phyloP scores from a whole-genome alignment of 768 basidiomycete species.

The Chlorophyllum brunneum region DNA sequence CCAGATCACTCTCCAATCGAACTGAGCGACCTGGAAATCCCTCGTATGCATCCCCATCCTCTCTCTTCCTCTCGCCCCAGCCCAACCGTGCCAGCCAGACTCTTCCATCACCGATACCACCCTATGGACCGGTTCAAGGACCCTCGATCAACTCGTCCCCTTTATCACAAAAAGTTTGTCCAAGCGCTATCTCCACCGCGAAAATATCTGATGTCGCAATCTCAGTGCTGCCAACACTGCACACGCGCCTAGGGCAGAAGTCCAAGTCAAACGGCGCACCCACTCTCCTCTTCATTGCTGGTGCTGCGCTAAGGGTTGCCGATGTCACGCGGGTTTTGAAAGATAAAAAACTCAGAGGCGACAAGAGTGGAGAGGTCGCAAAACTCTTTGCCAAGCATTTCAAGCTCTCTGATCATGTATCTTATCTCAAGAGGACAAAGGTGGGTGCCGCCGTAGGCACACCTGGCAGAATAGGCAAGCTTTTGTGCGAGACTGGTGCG shows the following conservation, averaged over 20 bases:
- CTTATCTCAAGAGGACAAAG: conserved; percentile 80
- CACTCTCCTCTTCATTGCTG: conserved; percentile 78
- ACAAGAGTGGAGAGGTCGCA: conserved; percentile 87
- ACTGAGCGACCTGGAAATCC: conserved; percentile 73
- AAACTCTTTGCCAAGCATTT: conserved; percentile 96
- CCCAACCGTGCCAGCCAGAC: conserved; percentile 45
- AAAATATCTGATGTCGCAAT: not conserved
- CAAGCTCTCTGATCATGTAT: conserved; percentile 83
- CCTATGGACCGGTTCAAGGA: conserved; percentile 66
- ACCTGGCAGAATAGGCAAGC: conserved; percentile 84
- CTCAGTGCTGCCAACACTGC: conserved; percentile 63
- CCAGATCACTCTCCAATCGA: conserved; percentile 72
- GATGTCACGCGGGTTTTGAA: conserved; percentile 77
- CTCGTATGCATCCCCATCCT: conserved; percentile 47
- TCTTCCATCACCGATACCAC: conserved; percentile 73
- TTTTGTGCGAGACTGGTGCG: conserved; percentile 69
- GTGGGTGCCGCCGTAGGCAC: conserved; percentile 90
- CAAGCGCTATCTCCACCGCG: not conserved
- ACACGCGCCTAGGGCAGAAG: conserved; percentile 66
- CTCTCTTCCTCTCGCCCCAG: not conserved
- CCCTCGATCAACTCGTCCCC: conserved; percentile 63
- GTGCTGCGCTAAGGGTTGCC: conserved; percentile 89
- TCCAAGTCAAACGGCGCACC: conserved; percentile 82
- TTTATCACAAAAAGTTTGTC: conserved; percentile 72
- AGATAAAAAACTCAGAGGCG: conserved; percentile 64